phyloP scores from a whole-genome alignment of 2,329 filamentous ascomycete species.

The Calycina marina region DNA sequence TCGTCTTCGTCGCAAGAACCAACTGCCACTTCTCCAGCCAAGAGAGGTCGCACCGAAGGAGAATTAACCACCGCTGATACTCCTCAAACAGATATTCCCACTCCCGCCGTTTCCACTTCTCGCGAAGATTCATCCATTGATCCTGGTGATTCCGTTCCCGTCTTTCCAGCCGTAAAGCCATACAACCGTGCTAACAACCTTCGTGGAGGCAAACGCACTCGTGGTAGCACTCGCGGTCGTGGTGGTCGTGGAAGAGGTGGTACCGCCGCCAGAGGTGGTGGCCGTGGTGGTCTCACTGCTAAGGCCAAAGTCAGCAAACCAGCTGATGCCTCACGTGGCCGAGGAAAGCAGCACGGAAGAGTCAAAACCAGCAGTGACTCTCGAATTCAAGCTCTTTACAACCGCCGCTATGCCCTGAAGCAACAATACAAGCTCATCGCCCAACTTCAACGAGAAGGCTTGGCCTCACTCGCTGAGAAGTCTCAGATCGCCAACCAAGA shows the following conservation, averaged over 20 bases:
- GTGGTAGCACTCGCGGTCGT: conserved; percentile 1
- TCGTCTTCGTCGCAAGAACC: not conserved
- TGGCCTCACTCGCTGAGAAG: conserved; percentile 17
- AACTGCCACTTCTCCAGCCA: not conserved
- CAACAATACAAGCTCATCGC: conserved; percentile 17
- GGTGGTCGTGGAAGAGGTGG: conserved; percentile 11
- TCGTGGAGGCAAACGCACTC: not conserved
- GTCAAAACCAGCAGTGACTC: conserved; percentile 18
- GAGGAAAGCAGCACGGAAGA: conserved; percentile 15
- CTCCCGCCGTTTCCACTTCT: too few relatives aligned
- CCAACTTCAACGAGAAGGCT: conserved; percentile 12
- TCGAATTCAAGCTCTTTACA: conserved; percentile 17
- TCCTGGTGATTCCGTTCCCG: too few relatives aligned
- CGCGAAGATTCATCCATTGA: too few relatives aligned
- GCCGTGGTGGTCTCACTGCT: too few relatives aligned
- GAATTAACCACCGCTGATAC: too few relatives aligned
- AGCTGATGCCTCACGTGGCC: conserved; percentile 6
- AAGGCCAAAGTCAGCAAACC: conserved; percentile 4
- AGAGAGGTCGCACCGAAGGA: not conserved
- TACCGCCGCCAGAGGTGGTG: conserved; percentile 6
- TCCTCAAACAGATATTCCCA: too few relatives aligned
- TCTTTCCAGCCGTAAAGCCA: too few relatives aligned
- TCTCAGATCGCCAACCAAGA: conserved; percentile 12
- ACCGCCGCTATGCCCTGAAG: conserved; percentile 17
- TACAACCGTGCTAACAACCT: too few relatives aligned